Evolutionary conservation across 129 eudicot genomes (phyloP).

Genomic region (Chrysanthemum seticuspe): DNA sequence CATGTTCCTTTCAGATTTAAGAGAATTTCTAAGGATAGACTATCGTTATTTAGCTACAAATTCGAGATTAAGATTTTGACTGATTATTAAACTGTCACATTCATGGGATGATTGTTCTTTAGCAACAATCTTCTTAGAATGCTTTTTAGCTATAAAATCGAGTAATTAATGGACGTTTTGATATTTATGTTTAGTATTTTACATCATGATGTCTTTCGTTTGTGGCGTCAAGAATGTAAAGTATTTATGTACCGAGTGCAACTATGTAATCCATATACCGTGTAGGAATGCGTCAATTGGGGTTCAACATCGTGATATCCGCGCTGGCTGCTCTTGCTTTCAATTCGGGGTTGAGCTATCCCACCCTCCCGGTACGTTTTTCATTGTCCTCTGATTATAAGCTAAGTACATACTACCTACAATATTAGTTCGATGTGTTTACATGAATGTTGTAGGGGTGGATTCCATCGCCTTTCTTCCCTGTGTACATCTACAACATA

Average conservation of each 20-base stretch:
- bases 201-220: no score
- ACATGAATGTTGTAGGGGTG: slow-evolving; percentile 55
- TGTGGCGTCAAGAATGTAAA: no score
- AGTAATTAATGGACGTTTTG: no score
- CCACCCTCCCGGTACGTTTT: slow-evolving; percentile 69
- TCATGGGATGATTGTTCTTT: no score
- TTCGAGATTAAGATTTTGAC: no score
- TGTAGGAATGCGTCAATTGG: slow-evolving; percentile 63
- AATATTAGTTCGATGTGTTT: background rate
- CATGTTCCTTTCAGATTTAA: no score
- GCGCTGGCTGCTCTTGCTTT: slow-evolving; percentile 49
- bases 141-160: no score
- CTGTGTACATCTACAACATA: slow-evolving; percentile 68
- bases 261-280: background rate
- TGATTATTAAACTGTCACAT: no score
- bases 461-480: slow-evolving; percentile 74
- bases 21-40: background rate
- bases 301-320: slow-evolving; percentile 59
- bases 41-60: no score
- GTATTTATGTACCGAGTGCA: background rate
- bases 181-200: no score
- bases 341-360: slow-evolving; percentile 60
- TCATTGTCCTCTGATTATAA: background rate
- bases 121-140: no score
- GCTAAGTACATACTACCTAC: background rate